Evolutionary conservation across 352 stramenopile species (phyloP).

Genomic region (Blastocystis sp.): DNA sequence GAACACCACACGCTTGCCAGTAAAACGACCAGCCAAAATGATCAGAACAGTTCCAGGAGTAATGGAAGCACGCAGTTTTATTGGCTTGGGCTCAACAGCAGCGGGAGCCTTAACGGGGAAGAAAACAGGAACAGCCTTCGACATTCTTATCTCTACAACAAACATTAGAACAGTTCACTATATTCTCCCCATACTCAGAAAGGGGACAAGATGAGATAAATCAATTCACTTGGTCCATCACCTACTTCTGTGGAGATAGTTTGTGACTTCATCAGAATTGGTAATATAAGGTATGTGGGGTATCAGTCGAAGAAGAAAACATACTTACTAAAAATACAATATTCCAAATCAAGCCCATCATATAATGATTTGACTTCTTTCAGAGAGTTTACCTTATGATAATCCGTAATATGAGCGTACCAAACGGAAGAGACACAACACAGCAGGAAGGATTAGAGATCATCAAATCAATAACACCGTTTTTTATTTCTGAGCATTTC

Average conservation of each 20-base stretch:
- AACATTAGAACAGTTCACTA: neutral
- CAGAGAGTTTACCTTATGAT: neutral
- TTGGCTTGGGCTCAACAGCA: constrained; percentile 6
- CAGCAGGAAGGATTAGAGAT: neutral
- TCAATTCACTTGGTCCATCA: neutral
- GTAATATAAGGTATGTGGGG: neutral
- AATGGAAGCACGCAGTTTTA: constrained; percentile 87
- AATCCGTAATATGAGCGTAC: neutral
- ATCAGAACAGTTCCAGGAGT: constrained; percentile 92
- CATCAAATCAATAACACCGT: neutral
- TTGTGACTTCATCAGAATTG: constrained; percentile 6
- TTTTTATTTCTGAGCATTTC: neutral
- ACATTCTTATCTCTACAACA: constrained; percentile 13
- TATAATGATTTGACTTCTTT: neutral
- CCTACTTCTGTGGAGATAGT: constrained; percentile 61
- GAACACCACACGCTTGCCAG: constrained; percentile 93
- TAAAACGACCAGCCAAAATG: constrained; percentile 87
- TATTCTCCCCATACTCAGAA: neutral
- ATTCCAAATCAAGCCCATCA: neutral
- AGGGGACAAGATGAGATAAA: too few species aligned
- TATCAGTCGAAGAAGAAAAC: neutral
- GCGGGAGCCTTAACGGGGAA: constrained; percentile 19
- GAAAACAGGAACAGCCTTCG: constrained; percentile 57
- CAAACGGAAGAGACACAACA: too few species aligned
- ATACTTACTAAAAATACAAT: neutral